Conservation (phyloP, 1,284 basidiomycete genomes). For the Leucoagaricus sp. region DNA sequence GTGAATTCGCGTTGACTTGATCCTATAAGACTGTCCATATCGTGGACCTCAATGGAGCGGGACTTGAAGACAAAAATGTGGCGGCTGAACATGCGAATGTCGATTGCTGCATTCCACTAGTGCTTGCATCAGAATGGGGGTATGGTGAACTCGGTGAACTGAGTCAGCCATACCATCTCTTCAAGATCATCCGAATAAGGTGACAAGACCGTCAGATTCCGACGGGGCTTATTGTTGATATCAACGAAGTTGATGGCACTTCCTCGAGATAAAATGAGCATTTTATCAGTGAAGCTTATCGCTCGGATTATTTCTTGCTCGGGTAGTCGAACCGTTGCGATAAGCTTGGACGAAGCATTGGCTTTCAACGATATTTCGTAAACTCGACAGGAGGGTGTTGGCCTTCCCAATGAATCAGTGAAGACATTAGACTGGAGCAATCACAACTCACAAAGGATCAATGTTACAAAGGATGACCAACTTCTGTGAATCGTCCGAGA, state of each 20-base stretch:
- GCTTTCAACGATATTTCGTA: conserved; percentile 10
- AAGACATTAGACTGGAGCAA: background rate
- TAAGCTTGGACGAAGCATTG: conserved; percentile 2
- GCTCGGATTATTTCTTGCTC: background rate
- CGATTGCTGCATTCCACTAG: conserved; percentile 54
- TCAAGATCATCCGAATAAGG: conserved; percentile 31
- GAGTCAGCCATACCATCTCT: conserved; percentile 32
- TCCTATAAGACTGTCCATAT: conserved; percentile 18
- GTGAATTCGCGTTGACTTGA: background rate
- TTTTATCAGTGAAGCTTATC: conserved; percentile 4
- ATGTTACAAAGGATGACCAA: conserved; percentile 16
- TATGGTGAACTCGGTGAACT: background rate
- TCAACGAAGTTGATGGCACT: conserved; percentile 21
- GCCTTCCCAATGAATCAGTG: background rate
- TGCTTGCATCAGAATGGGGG: background rate
- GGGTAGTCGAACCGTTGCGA: background rate
- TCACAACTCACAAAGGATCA: background rate
- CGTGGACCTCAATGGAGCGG: conserved; percentile 50
- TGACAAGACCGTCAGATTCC: conserved; percentile 20
- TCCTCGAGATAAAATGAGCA: conserved; percentile 11
- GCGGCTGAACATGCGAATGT: conserved; percentile 45
- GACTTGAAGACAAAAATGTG: conserved; percentile 52
- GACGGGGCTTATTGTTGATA: background rate
- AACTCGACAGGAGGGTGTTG: background rate
- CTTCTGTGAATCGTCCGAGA: background rate